A percentile compares a stretch with the other conserved stretches of the same genome.
Conservation (phyloP, 352 stramenopile species). For the Nothophytophthora sp. region DNA sequence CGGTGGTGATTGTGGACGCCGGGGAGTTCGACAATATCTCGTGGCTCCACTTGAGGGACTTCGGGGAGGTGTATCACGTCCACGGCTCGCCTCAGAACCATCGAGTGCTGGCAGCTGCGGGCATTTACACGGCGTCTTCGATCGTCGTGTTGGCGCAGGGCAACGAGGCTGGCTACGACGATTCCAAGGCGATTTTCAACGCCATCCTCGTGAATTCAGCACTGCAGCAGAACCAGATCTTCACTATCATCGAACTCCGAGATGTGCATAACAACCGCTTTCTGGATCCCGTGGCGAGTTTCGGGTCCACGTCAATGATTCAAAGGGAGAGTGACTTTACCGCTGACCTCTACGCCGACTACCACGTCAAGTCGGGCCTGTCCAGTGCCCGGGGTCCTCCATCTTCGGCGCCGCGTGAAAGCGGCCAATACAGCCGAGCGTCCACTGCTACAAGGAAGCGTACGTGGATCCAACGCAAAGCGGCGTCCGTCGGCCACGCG, state of each 20-base stretch:
- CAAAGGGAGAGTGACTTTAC: slow-evolving; percentile 16
- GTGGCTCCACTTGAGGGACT: slow-evolving; percentile 67
- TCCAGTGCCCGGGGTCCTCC: slow-evolving; percentile 19
- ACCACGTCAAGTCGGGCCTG: slow-evolving; percentile 21
- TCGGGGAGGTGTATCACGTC: slow-evolving; percentile 81
- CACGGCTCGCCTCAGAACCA: slow-evolving; percentile 77
- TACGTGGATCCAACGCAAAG: slow-evolving; percentile 50
- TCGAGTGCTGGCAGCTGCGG: slow-evolving; percentile 62
- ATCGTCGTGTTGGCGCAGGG: slow-evolving; percentile 84
- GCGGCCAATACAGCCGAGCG: slow-evolving; percentile 15
- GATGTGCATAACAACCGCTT: slow-evolving; percentile 87
- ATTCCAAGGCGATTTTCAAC: slow-evolving; percentile 89
- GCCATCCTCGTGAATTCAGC: slow-evolving; percentile 81
- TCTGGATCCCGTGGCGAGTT: slow-evolving; percentile 72
- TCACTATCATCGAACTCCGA: slow-evolving; percentile 86
- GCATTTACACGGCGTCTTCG: slow-evolving; percentile 79
- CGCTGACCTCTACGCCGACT: slow-evolving; percentile 16
- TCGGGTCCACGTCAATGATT: slow-evolving; percentile 29
- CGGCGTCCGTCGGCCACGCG: slow-evolving; percentile 24
- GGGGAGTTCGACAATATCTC: slow-evolving; percentile 64
- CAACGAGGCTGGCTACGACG: slow-evolving; percentile 67
- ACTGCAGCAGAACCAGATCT: slow-evolving; percentile 63
- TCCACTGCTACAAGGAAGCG: slow-evolving; percentile 37
- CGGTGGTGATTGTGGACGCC: slow-evolving; percentile 77
- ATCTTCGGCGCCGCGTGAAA: slow-evolving; percentile 21